Evolutionary conservation across 257 asterid genomes (phyloP), one percentile per base, ranked within the genome.

Genomic region (Scutellaria galericulata): DNA sequence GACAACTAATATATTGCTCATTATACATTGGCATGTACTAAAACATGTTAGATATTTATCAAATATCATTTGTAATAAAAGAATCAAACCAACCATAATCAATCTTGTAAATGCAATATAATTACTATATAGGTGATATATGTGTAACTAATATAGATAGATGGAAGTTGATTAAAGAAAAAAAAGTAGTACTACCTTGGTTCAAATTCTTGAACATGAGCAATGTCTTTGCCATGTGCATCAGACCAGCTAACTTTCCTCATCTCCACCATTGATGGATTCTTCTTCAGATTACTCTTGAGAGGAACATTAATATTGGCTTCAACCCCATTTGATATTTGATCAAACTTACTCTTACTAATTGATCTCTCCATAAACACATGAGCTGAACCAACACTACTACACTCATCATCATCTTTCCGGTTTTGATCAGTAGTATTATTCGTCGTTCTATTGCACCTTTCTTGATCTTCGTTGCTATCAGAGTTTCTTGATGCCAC

Each of bases 181-280:
- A 53, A 0, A 14, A 12, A 11, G 9, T 39, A 41, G 9, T 9
- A 11, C 7, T 84, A 86, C 95, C 92, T 88, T 55, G 95, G 90
- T 66, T 86, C 90, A 79, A 88, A 88, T 79, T 84, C 92, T 72
- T 81, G 87, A 73, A 88, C 77, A 72, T 78, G 89, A 66, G 95
- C 89, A 81, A 86, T 88, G 75, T 86, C 88, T 75, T 77, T 77
- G 69, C 92, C 95, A 70, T 84, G 85, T 47, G 89, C 84, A 78
- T 88, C 95, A 35, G 90, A 75, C 95, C 95, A 88, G 58, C 83
- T 88, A 45, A 88, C 90, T 75, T 76, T 88, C 77, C 95, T 88
- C 67, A 80, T 60, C 72, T 75, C 76, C 68, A 66, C 57, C 54
- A 65, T 50, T 42, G 60, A 47, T 78, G 82, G 40, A 52, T 50